A percentile compares a stretch with the other conserved stretches of the same genome.
Conservation (phyloP, 805 yeast species). For the Wickerhamiella lipophila region DNA sequence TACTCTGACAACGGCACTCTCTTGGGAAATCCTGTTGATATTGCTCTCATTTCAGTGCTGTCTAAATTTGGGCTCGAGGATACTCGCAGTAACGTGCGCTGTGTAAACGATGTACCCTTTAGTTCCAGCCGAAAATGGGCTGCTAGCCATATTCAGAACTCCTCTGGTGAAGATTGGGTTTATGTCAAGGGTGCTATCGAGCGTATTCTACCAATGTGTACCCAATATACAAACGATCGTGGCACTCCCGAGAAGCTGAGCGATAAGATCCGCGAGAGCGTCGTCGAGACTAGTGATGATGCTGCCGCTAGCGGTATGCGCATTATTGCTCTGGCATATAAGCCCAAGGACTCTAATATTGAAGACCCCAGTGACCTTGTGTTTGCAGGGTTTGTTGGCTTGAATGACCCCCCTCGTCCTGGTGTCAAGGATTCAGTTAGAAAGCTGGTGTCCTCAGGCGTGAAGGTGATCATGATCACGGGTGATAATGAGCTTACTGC, state of each 20-base stretch:
- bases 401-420: constrained; percentile 97
- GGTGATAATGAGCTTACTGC: constrained; percentile 46
- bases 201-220: constrained; percentile 48
- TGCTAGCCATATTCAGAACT: constrained; percentile 64
- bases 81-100: constrained; percentile 41
- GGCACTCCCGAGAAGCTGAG: constrained; percentile 52
- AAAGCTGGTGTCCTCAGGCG: constrained; percentile 77
- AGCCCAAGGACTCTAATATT: constrained; percentile 68
- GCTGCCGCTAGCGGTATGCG: constrained; percentile 79
- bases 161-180: constrained; percentile 43
- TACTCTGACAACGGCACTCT: constrained; percentile 14
- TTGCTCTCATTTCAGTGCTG: constrained; percentile 71
- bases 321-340: constrained; percentile 66
- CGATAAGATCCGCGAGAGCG: constrained; percentile 35
- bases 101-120: constrained; percentile 69
- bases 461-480: constrained; percentile 97
- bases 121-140: constrained; percentile 73
- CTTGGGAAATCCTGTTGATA: constrained; percentile 84
- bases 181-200: constrained; percentile 89
- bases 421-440: constrained; percentile 66
- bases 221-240: constrained; percentile 41
- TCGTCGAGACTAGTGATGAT: constrained; percentile 42
- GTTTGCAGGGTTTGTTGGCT: constrained; percentile 81
- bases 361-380: constrained; percentile 56
- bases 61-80: constrained; percentile 62